phyloP scores from a whole-genome alignment of 164 flowering plant genomes.

The Platanus orientalis region DNA sequence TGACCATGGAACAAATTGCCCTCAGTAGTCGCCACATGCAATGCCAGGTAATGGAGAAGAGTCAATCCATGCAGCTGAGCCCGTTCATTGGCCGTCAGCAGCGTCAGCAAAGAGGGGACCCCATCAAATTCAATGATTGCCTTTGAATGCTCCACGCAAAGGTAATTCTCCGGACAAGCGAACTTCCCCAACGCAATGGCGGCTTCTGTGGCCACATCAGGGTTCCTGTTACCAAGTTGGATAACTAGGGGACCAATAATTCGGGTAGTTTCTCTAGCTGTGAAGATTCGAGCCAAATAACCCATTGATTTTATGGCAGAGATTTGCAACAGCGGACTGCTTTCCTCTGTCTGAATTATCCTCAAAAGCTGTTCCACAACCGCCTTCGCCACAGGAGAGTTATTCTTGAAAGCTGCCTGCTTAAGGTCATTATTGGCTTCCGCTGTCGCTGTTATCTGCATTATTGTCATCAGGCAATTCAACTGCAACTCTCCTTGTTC shows the following conservation, averaged over 20 bases:
- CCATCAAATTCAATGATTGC: no score
- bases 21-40: no score
- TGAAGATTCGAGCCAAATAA: constrained; percentile 62
- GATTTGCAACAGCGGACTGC: constrained; percentile 45
- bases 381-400: constrained; percentile 78
- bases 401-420: constrained; percentile 77
- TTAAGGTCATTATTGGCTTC: constrained; percentile 56
- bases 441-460: constrained; percentile 70
- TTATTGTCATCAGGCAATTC: constrained; percentile 71
- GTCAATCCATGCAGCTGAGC: no score
- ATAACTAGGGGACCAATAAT: constrained; percentile 61
- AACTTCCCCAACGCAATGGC: constrained; percentile 60
- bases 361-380: constrained; percentile 67
- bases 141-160: constrained; percentile 55
- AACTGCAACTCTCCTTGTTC: constrained; percentile 56
- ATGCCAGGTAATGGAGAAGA: no score
- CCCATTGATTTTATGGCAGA: constrained; percentile 64
- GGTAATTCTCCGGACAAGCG: constrained; percentile 60
- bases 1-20: no score
- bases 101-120: no score
- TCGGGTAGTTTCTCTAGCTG: constrained; percentile 68
- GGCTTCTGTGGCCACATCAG: constrained; percentile 48
- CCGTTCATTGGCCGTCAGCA: no score
- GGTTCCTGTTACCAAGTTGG: constrained; percentile 66
- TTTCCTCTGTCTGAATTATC: constrained; percentile 43